Evolutionary conservation across 1,139 yeast genomes (phyloP), one percentile per base, ranked within the genome.

Genomic region (Meyerozyma smithsonii): DNA sequence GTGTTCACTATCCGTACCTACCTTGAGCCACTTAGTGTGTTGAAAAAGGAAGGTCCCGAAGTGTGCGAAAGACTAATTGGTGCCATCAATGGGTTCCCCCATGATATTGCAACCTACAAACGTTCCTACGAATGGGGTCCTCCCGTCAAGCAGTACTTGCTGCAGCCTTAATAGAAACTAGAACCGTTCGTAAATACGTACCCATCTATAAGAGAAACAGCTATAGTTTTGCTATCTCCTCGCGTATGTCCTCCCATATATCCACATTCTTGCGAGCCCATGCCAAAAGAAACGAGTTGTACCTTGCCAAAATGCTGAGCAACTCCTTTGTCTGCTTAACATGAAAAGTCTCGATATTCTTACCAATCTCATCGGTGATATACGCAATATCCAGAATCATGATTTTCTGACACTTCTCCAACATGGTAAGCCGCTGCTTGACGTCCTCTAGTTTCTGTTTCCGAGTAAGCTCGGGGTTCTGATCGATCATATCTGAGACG

Each of bases 211-310:
- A 26, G 12, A 26, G 30, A 26, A 12, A 12, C 19, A 12, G 18
- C 45, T 43, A 62, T 39, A 61, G 43, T 40, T 54, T 62, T 24
- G 47, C 42, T 12, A 72, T 54, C 42, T 71, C 77, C 16, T 67
- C 70, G 44, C 68, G 69, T 10, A 84, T 80, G 46, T 82, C 89
- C 51, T 80, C 81, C 92, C 92, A 84, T 38, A 78, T 71, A 49
- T 83, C 88, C 38, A 80, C 61, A 53, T 82, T 83, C 61, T 80
- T 80, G 50, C 69, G 72, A 4, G 87, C 86, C 89, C 90, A 84
- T 43, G 74, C 79, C 28, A 80, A 63, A 36, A 84, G 72, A 42
- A 78, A 74, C 35, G 75, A 64, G 42, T 81, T 74, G 51, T 81
- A 83, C 20, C 77, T 73, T 36, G 66, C 48, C 23, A 77, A 58